These are phyloP conservation scores for Colletotrichum destructivum DNA, from an alignment of 2,329 filamentous ascomycete genomes.

Conservation along the genomic window DNA sequence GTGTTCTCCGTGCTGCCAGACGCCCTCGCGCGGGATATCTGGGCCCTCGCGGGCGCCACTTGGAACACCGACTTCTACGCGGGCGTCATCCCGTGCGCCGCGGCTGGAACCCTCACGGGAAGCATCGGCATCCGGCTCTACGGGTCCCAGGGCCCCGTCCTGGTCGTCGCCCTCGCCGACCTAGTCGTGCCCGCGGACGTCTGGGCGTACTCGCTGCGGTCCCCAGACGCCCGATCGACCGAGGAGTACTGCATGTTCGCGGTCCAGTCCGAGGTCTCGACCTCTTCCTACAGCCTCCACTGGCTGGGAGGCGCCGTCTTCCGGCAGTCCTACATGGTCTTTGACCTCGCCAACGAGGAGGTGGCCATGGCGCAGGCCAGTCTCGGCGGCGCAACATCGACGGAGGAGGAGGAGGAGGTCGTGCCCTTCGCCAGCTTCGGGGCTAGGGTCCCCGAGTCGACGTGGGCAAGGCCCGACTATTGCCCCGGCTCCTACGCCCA, in stretches of 20 bases:
- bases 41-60: constrained; percentile 47
- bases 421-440: constrained; percentile 48
- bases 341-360: constrained; percentile 52
- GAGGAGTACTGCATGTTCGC: constrained; percentile 49
- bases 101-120: constrained; percentile 41
- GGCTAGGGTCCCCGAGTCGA: constrained; percentile 48
- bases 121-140: constrained; percentile 48
- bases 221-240: not conserved
- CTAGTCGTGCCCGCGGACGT: constrained; percentile 46
- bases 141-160: constrained; percentile 47
- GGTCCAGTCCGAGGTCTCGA: constrained; percentile 47
- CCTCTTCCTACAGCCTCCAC: constrained; percentile 20
- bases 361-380: constrained; percentile 50
- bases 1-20: constrained; percentile 44
- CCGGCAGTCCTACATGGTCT: constrained; percentile 52
- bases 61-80: constrained; percentile 38
- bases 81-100: constrained; percentile 48
- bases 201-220: constrained; percentile 2
- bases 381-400: constrained; percentile 39
- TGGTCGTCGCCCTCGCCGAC: constrained; percentile 48
- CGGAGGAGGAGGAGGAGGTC: constrained; percentile 45
- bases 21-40: constrained; percentile 47
- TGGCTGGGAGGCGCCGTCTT: constrained; percentile 48
- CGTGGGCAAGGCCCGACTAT: not conserved
- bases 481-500: constrained; percentile 9